Base-by-base conservation (phyloP, 805 yeast genomes). In the Pichia membranifaciens region DNA sequence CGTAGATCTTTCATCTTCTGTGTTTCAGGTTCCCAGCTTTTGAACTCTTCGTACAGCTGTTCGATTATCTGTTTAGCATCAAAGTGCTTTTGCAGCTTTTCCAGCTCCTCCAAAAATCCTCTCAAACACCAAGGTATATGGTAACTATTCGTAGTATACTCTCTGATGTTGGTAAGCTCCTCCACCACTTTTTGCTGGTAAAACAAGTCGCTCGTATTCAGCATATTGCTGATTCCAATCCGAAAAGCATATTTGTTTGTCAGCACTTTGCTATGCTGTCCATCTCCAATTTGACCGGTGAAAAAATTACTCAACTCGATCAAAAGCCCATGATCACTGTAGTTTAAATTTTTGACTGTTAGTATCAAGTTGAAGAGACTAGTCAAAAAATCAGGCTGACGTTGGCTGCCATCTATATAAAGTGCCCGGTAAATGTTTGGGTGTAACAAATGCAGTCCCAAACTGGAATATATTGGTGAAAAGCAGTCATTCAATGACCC, bases 91-190 rank as follows among this genome's bases (percentile, higher is more conserved):
- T 70, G 65, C 47, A 71, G 45, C 63, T 44, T 73, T 72, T 49
- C 61, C 61, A 54, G 73, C 45, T 82, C 95, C 50, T 79, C 81
- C n/a, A 89, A 58, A 46, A 91, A 71, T 0, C 96, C 96, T 40
- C 96, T 70, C 66, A 91, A 73, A 54, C 95, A 84, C 96, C 97
- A 91, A 0, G 99, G 99, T 39, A 91, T 66, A 51, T 87, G 82
- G 57, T 80, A 91, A 0, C 95, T 95, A 60, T 91, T 91, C 33
- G 78, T 71, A 9, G 84, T 84, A 35, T 82, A 66, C 51, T 80
- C 78, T 16, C 85, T 58, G 4, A 61, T 55, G 41, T 63, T 60
- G 3, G 43, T 51, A 15, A 47, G 48, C n/a, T 55, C 50, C 36
- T 47, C 79, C 23, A 78, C 67, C 2, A 66, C 55, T 1, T 51